Base-by-base conservation (phyloP, 768 basidiomycete species). In the Rossbeevera mucosa region DNA sequence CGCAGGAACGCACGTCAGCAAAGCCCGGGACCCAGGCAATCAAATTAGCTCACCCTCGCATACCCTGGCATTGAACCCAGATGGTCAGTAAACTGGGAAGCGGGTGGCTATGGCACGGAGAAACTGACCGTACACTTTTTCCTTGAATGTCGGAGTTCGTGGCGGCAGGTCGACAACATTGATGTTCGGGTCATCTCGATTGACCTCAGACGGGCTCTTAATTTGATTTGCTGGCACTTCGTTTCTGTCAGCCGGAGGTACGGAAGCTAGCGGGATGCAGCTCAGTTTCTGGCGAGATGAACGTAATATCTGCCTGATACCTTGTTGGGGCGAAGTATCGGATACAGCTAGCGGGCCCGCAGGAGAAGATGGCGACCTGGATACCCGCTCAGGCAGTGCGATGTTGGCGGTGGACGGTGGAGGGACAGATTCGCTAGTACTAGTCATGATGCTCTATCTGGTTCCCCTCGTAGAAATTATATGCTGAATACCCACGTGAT, bases 41-140 rank as follows among this genome's bases (percentile, higher is more conserved):
- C 25, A 47, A 6, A 28, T 28, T 18, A 31, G 28, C 29, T 54
- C 47, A 70, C 68, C 65, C 43, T 62, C 7, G 61, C 63, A 51
- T 69, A 71, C 43, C 69, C 68, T 69, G 44, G 40, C 6, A n/a
- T n/a, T 25, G n/a, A 11, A 5, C 5, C 31, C 36, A 38, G 11
- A 38, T 5, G 18, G 18, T 38, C 36, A 38, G 9, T 18, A 38
- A 38, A 11, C 2, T 18, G 4, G 9, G 9, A 9, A 11, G 18
- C 18, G 36, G 18, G 36, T 38, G 18, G 11, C 12, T 38, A 38
- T 18, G 18, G 36, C 36, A 38, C 11, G 28, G 20, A 13, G 24
- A 5, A 50, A 57, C 74, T 22, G 54, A 80, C 82, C 82, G 43
- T 82, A 75, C 7, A 82, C 78, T 52, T 72, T 74, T 43, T 84